Evolutionary conservation across 768 basidiomycete species (phyloP), one percentile per base, ranked within the genome.

Genomic region (Suillus subluteus): DNA sequence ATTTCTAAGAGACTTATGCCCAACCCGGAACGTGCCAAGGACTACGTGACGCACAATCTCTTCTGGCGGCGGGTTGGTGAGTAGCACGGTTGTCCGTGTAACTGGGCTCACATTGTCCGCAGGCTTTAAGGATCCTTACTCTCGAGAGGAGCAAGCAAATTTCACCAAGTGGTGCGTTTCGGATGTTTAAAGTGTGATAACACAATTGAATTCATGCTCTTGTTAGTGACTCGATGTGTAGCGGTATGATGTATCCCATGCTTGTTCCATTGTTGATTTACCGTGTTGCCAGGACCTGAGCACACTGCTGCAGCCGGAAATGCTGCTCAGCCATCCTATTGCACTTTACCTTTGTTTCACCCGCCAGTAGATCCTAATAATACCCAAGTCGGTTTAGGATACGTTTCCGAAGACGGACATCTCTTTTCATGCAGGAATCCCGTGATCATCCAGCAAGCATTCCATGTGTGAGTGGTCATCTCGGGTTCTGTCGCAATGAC

Each of bases 121-220:
- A 87, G 87, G 84, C 13, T 88, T 88, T 77, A 86, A 83, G 79
- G 87, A 89, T 70, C 87, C 88, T 0, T 89, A 89, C 66, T 82
- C 86, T 26, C 79, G 79, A 21, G 86, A 87, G 44, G 86, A 88
- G 58, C 84, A 84, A 69, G 59, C 78, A 1, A 81, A 82, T 55
- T 89, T 88, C 71, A 74, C 77, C 48, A 52, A 1, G 26, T 50
- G 23, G 23, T 68, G 37, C 26, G 26, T 59, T 21, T 35, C 2
- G 41, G 23, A 62, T 43, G 21, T 37, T 38, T 12, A 11, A 3
- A n/a, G 2, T 38, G 12, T 38, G 56, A 21, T n/a, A 23, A 15
- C n/a, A 12, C 2, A 8, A 37, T 21, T 56, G 37, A 23, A 4
- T 37, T 21, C 48, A 62, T 26, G 9, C 9, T 59, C n/a, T 64